Conservation (phyloP, 768 basidiomycete genomes). For the Auriscalpium vulgare region DNA sequence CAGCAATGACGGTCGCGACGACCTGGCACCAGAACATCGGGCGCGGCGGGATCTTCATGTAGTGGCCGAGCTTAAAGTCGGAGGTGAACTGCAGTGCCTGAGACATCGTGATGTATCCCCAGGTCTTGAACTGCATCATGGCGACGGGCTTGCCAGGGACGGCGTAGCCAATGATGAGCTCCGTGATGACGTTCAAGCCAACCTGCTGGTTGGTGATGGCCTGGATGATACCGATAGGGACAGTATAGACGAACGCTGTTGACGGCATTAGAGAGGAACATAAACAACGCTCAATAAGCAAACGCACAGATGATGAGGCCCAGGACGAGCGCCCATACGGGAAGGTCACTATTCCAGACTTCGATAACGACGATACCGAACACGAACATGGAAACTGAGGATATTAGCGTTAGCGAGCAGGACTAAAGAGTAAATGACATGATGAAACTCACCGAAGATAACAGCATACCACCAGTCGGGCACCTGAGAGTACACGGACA, state of each 20-base stretch:
- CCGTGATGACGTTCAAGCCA: constrained; percentile 65
- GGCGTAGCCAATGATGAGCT: constrained; percentile 72
- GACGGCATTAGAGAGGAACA: not conserved
- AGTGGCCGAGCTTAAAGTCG: constrained; percentile 70
- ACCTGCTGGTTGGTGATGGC: constrained; percentile 82
- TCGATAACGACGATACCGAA: constrained; percentile 62
- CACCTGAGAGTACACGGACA: no score
- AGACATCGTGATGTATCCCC: constrained; percentile 64
- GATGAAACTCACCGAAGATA: constrained; percentile 17
- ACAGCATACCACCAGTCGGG: no score
- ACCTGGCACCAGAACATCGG: constrained; percentile 71
- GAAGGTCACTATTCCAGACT: constrained; percentile 65
- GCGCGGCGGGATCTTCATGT: constrained; percentile 57
- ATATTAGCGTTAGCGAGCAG: no score
- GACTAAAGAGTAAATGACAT: not conserved
- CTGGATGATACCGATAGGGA: constrained; percentile 49
- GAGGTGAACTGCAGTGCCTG: constrained; percentile 63
- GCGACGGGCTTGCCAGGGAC: constrained; percentile 74
- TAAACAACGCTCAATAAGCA: no score
- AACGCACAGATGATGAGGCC: constrained; percentile 50
- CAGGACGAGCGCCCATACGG: constrained; percentile 65
- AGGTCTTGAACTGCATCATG: constrained; percentile 74
- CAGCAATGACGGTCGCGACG: constrained; percentile 56
- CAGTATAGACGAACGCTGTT: constrained; percentile 31
- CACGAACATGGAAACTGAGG: constrained; percentile 48